Evolutionary conservation across 192 early-diverging fungal species (phyloP).

Genomic region (Mortierella antarctica): DNA sequence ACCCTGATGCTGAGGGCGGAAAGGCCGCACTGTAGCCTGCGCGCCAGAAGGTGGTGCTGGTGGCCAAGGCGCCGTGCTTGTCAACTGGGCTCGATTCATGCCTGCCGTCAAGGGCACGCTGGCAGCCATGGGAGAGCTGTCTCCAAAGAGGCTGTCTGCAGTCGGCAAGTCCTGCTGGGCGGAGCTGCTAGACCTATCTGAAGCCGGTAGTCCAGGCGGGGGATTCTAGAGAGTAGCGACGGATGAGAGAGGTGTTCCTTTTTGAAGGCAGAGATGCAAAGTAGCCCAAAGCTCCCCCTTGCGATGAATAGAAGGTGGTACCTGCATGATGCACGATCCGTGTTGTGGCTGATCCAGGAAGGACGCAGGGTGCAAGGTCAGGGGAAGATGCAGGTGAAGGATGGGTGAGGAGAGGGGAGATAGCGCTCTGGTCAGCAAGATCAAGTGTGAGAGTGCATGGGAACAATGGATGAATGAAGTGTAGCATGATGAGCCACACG

Average conservation of each 20-base stretch:
- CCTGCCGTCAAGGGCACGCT: neutral
- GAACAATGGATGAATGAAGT: too few relatives aligned
- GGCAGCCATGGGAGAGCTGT: neutral
- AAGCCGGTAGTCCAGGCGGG: neutral
- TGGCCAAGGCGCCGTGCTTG: neutral
- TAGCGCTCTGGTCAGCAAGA: too few relatives aligned
- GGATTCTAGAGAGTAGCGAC: conserved; percentile 1
- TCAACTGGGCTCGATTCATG: neutral
- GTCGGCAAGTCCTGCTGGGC: conserved; percentile 25
- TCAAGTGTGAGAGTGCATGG: too few relatives aligned
- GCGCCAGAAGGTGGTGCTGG: neutral
- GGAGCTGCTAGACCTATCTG: neutral
- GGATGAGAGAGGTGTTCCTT: neutral
- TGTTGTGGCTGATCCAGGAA: too few relatives aligned
- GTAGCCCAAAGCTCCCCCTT: too few relatives aligned
- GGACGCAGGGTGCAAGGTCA: neutral
- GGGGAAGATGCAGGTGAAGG: neutral
- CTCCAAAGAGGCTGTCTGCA: conserved; percentile 36
- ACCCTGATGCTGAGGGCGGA: conserved; percentile 1
- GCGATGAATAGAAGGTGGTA: too few relatives aligned
- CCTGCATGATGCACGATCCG: too few relatives aligned
- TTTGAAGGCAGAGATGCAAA: neutral
- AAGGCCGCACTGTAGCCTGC: neutral
- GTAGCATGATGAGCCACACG: too few relatives aligned
- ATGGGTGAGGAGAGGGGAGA: neutral